phyloP scores from a whole-genome alignment of 2,329 filamentous ascomycete species.

The Bipolaris gigantea region DNA sequence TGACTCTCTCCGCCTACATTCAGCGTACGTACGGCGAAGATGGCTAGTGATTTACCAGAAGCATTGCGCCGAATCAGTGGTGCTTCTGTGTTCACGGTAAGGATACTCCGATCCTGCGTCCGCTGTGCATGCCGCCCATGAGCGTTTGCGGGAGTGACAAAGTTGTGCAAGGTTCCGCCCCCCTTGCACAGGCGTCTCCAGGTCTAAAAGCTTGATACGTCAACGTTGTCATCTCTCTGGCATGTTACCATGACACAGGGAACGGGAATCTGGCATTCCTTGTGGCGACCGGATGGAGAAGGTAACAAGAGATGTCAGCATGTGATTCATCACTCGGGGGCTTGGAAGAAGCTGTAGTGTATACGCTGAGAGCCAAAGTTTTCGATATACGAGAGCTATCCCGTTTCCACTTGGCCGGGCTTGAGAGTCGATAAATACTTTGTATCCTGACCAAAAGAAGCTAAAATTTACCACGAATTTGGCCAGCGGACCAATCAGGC shows the following conservation, averaged over 20 bases:
- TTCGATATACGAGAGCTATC: no score
- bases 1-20: no score
- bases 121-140: not conserved
- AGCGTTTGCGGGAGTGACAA: not conserved
- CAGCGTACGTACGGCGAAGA: not conserved
- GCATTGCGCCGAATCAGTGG: not conserved
- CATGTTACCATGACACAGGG: not conserved
- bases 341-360: not conserved
- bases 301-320: not conserved
- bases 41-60: not conserved
- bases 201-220: not conserved
- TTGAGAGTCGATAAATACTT: no score
- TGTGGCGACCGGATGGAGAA: not conserved
- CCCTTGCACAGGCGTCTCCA: not conserved
- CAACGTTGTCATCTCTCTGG: not conserved
- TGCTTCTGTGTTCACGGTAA: not conserved
- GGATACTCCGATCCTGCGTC: not conserved
- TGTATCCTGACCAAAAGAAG: no score
- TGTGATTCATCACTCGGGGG: not conserved
- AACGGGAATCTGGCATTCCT: not conserved
- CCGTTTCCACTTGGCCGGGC: no score
- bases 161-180: not conserved
- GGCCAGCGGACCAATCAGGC: no score
- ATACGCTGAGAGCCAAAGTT: no score
- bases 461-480: no score